A percentile compares a stretch with the other conserved stretches of the same genome.
phyloP scores from a whole-genome alignment of 2,329 filamentous ascomycete species.

The Aaosphaeria arxii region DNA sequence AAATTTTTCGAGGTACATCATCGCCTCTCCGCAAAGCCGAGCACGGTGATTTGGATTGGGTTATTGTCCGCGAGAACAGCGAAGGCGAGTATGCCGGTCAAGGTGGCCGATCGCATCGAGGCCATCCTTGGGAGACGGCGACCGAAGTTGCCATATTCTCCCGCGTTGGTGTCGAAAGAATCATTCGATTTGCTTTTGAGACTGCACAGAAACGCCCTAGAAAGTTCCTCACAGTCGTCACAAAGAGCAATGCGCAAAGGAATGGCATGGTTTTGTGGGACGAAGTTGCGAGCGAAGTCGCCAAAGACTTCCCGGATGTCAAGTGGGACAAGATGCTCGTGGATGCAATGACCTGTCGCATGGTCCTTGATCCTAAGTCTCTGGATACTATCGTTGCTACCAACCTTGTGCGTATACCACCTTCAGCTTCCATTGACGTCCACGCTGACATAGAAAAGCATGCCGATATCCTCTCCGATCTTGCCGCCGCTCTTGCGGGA shows the following conservation, averaged over 20 bases:
- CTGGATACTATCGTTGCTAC: slow-evolving; percentile 50
- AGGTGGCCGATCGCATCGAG: slow-evolving; percentile 43
- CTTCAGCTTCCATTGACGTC: neutral
- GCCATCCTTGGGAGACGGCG: slow-evolving; percentile 39
- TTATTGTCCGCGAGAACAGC: slow-evolving; percentile 48
- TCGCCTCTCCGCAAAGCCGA: slow-evolving; percentile 39
- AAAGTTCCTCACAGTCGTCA: slow-evolving; percentile 50
- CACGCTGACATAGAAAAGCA: slow-evolving; percentile 8
- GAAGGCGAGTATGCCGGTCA: slow-evolving; percentile 50
- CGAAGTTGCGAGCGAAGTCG: slow-evolving; percentile 45
- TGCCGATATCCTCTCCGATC: slow-evolving; percentile 65
- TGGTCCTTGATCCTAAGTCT: slow-evolving; percentile 45
- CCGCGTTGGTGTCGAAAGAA: slow-evolving; percentile 44
- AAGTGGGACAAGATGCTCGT: slow-evolving; percentile 50
- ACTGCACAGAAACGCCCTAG: slow-evolving; percentile 42
- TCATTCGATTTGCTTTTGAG: slow-evolving; percentile 49
- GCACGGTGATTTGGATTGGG: slow-evolving; percentile 44
- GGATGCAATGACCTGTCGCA: slow-evolving; percentile 50
- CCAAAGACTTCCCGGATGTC: slow-evolving; percentile 45
- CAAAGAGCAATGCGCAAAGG: slow-evolving; percentile 49
- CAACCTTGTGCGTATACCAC: slow-evolving; percentile 26
- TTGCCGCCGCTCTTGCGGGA: slow-evolving; percentile 64
- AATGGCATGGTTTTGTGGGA: slow-evolving; percentile 52
- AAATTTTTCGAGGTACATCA: slow-evolving; percentile 41
- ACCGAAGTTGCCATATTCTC: slow-evolving; percentile 50